phyloP scores from a whole-genome alignment of 495 filamentous ascomycete species.

The Xylaria flabelliformis region DNA sequence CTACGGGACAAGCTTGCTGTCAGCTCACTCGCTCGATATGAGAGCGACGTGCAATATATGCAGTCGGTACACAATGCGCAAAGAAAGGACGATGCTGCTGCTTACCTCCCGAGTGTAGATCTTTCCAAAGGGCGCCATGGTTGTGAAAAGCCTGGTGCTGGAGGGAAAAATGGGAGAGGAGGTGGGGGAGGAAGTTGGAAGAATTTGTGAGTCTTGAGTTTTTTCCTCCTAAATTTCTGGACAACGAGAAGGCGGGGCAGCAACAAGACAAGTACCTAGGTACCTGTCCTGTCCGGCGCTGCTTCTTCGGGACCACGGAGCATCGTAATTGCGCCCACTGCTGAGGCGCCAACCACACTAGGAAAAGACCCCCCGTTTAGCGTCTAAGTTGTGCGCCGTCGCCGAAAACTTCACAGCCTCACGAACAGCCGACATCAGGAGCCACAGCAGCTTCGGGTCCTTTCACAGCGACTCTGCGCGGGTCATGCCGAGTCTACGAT shows the following conservation, averaged over 20 bases:
- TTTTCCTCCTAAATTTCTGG: conserved; percentile 37
- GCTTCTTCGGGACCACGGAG: conserved; percentile 20
- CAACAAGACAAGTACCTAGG: conserved; percentile 20
- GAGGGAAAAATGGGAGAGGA: conserved; percentile 44
- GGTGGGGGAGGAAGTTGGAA: conserved; percentile 34
- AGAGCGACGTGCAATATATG: neutral
- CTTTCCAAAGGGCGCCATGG: conserved; percentile 93
- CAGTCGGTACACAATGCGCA: neutral
- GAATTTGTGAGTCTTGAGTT: conserved; percentile 25
- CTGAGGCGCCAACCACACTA: neutral
- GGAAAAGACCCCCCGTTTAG: neutral
- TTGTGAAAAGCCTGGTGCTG: conserved; percentile 44
- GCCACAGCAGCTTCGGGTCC: conserved; percentile 1
- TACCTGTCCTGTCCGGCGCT: neutral
- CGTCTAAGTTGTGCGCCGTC: neutral
- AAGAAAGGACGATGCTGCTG: conserved; percentile 16
- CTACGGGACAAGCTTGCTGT: conserved; percentile 55
- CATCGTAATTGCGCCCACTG: conserved; percentile 25
- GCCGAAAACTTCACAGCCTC: conserved; percentile 22
- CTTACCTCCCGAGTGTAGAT: conserved; percentile 87
- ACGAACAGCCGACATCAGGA: conserved; percentile 4
- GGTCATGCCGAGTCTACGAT: conserved; percentile 41
- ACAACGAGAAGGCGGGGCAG: conserved; percentile 41
- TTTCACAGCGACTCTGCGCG: neutral
- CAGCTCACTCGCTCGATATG: conserved; percentile 29